Conservation (phyloP, 1,284 basidiomycete genomes). For the Vanrija pseudolonga region DNA sequence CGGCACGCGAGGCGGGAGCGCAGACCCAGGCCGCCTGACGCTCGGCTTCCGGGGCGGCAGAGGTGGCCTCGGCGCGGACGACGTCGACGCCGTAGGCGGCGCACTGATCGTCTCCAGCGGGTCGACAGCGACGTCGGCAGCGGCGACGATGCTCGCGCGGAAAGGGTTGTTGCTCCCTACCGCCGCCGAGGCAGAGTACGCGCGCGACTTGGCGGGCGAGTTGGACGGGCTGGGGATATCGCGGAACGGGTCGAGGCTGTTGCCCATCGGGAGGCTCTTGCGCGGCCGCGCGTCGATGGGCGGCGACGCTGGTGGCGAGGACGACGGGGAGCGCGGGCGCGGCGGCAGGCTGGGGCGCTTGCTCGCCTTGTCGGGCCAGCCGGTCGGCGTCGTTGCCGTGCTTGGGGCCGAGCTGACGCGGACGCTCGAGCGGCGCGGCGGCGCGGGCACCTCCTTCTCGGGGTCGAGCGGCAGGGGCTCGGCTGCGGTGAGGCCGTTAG, state of each 20-base stretch:
- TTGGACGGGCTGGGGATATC: conserved; percentile 3
- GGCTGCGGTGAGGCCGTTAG: conserved; percentile 16
- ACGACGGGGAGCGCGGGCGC: not conserved
- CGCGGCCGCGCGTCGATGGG: not conserved
- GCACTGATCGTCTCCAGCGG: not conserved
- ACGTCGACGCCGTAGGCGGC: not conserved
- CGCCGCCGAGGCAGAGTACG: conserved; percentile 4
- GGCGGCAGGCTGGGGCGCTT: not conserved
- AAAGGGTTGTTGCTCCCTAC: conserved; percentile 18
- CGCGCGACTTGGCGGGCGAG: conserved; percentile 10
- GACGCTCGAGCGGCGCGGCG: conserved; percentile 7
- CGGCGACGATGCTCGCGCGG: not conserved
- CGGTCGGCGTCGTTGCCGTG: too few species aligned
- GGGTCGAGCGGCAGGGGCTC: conserved; percentile 18
- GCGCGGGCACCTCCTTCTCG: not conserved
- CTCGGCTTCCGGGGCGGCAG: conserved; percentile 18
- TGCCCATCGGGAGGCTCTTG: not conserved
- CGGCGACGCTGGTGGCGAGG: not conserved
- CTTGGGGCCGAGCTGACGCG: not conserved
- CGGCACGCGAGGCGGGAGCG: not conserved
- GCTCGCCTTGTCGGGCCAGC: too few species aligned
- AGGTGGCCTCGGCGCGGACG: conserved; percentile 3
- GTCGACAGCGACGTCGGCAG: not conserved
- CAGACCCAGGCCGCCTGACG: conserved; percentile 4
- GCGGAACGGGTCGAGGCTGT: conserved; percentile 17